These are phyloP conservation scores for Lentinula aciculospora DNA, from an alignment of 768 basidiomycete genomes.

Conservation along the genomic window DNA sequence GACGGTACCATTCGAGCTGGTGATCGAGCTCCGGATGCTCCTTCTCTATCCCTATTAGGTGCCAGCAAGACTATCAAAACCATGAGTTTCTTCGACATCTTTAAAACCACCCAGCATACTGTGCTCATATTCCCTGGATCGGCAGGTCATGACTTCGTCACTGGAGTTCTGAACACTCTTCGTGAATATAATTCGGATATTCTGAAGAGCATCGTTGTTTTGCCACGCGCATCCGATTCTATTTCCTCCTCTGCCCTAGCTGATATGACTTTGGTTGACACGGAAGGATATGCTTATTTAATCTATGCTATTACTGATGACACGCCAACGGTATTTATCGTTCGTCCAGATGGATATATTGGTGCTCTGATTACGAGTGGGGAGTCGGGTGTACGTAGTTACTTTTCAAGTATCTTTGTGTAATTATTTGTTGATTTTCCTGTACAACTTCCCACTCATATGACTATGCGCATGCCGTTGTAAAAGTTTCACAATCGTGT, in stretches of 20 bases:
- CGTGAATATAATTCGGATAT: background rate
- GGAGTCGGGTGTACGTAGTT: background rate
- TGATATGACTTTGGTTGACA: background rate
- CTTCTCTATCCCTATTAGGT: constrained; percentile 15
- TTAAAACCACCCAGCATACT: constrained; percentile 21
- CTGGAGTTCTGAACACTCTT: background rate
- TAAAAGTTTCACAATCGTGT: too few species aligned
- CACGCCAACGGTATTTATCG: constrained; percentile 25
- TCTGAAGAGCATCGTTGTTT: background rate
- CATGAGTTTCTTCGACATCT: constrained; percentile 21
- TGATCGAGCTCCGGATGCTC: constrained; percentile 30
- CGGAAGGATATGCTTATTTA: constrained; percentile 1
- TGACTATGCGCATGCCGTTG: too few species aligned
- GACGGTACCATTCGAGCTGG: constrained; percentile 21
- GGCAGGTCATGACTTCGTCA: background rate
- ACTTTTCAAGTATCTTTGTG: background rate
- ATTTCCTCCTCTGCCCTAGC: background rate
- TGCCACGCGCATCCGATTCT: background rate
- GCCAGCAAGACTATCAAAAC: background rate
- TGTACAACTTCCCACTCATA: too few species aligned
- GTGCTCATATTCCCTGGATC: constrained; percentile 21
- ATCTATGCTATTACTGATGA: background rate
- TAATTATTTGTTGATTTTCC: background rate
- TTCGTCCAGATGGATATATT: constrained; percentile 37
- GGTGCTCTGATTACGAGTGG: constrained; percentile 14